Conservation (phyloP, 192 early-diverging fungal species). For the Podila verticillata region DNA sequence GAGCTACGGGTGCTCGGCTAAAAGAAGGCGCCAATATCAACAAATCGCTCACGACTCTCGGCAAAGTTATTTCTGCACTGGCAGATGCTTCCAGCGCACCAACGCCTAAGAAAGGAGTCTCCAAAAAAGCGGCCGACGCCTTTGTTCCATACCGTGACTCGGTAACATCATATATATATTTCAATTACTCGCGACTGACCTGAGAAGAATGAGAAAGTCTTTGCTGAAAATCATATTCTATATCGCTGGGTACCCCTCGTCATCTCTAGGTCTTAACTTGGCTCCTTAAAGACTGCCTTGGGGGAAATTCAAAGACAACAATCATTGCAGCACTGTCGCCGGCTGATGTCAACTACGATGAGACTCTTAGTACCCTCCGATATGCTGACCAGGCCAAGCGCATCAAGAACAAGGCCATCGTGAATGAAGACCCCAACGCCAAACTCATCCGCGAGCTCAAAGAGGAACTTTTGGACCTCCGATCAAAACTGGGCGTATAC, state of each 20-base stretch:
- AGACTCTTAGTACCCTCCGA: slow-evolving; percentile 86
- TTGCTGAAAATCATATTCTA: background rate
- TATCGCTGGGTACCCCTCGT: background rate
- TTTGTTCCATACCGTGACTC: slow-evolving; percentile 95
- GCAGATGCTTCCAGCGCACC: slow-evolving; percentile 70
- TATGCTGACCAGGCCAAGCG: slow-evolving; percentile 92
- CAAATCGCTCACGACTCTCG: slow-evolving; percentile 88
- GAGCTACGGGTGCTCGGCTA: slow-evolving; percentile 83
- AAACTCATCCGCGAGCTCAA: slow-evolving; percentile 85
- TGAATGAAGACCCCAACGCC: slow-evolving; percentile 91
- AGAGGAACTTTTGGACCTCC: slow-evolving; percentile 78
- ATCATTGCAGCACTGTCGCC: slow-evolving; percentile 87
- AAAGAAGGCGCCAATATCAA: slow-evolving; percentile 97
- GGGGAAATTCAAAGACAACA: slow-evolving; percentile 85
- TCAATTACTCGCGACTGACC: background rate
- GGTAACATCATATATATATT: slow-evolving; percentile 41
- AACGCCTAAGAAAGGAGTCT: slow-evolving; percentile 46
- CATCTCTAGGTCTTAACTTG: slow-evolving; percentile 73
- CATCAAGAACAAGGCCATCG: slow-evolving; percentile 89
- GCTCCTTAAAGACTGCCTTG: slow-evolving; percentile 86
- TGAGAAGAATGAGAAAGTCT: background rate
- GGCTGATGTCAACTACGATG: slow-evolving; percentile 68
- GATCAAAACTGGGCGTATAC: slow-evolving; percentile 63
- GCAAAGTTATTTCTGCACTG: slow-evolving; percentile 93
- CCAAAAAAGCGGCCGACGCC: slow-evolving; percentile 54